These are phyloP conservation scores for Martiniozyma asiatica DNA, from an alignment of 1,139 yeast genomes.

Conservation along the genomic window DNA sequence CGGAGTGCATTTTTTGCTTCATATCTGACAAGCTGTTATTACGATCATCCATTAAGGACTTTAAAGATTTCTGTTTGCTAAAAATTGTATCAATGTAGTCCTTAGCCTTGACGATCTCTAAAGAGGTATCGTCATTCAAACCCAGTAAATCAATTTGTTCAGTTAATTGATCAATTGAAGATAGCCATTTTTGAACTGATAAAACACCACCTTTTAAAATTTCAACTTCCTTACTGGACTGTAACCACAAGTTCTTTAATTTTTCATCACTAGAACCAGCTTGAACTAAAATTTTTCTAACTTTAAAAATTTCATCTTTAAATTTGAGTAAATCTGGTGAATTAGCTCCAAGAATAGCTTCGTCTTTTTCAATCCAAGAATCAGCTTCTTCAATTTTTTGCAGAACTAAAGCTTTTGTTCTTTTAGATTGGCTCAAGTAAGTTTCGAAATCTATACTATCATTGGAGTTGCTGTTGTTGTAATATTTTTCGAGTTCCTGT, in stretches of 20 bases:
- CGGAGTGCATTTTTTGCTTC: constrained; percentile 62
- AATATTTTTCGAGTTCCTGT: constrained; percentile 13
- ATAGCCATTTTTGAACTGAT: constrained; percentile 9
- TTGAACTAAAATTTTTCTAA: constrained; percentile 51
- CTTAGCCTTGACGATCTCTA: constrained; percentile 17
- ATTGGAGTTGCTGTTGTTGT: too few species aligned
- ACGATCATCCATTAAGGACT: constrained; percentile 47
- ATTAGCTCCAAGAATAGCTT: constrained; percentile 25
- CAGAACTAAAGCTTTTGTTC: too few species aligned
- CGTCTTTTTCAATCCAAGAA: constrained; percentile 46
- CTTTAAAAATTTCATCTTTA: constrained; percentile 10
- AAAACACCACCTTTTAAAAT: constrained; percentile 10
- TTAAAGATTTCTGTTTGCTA: constrained; percentile 31
- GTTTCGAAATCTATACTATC: constrained; percentile 17
- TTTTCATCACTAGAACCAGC: constrained; percentile 40
- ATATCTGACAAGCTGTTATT: constrained; percentile 47
- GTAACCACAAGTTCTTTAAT: constrained; percentile 7
- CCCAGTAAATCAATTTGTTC: constrained; percentile 43
- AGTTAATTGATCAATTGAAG: constrained; percentile 8
- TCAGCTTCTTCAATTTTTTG: constrained; percentile 36
- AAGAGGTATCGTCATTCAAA: constrained; percentile 34
- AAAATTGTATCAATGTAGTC: constrained; percentile 33
- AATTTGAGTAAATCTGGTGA: constrained; percentile 5
- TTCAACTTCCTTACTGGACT: constrained; percentile 7
- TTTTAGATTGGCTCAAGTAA: too few species aligned